Percentiles rank a stretch among this genome's conserved stretches.
Evolutionary conservation across 306 rosid species (phyloP).

Genomic region (Ziziphus jujuba): DNA sequence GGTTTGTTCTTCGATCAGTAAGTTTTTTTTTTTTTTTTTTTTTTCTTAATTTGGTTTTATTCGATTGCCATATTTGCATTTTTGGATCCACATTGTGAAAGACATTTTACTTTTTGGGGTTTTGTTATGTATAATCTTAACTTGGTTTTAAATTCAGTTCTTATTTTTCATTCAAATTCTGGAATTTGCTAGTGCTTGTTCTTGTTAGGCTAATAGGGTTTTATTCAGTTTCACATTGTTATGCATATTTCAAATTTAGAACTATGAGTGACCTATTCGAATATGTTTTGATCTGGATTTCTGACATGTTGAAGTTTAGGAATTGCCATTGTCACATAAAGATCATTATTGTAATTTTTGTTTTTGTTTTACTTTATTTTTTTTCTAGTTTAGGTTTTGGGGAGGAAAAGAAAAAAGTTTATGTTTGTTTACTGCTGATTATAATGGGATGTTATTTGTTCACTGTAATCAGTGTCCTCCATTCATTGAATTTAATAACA

Average conservation of each 20-base stretch:
- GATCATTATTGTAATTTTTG: background rate
- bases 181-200: background rate
- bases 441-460: conserved; percentile 2
- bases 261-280: background rate
- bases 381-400: background rate
- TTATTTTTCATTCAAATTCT: background rate
- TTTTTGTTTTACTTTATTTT: no score
- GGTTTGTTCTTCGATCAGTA: background rate
- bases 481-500: conserved; percentile 12
- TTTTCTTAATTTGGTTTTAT: background rate
- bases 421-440: background rate
- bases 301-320: no score
- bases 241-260: background rate
- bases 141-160: background rate
- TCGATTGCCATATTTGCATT: background rate
- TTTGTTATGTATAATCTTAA: background rate
- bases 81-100: background rate
- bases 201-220: background rate
- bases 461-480: conserved; percentile 15
- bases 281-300: background rate
- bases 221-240: no score
- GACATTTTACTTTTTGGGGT: no score
- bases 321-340: background rate
- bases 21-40: background rate
- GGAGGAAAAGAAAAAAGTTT: background rate